A percentile compares a stretch with the other conserved stretches of the same genome.
Evolutionary conservation across 306 rosid genomes (phyloP).

Genomic region (Fragaria nilgerrensis): DNA sequence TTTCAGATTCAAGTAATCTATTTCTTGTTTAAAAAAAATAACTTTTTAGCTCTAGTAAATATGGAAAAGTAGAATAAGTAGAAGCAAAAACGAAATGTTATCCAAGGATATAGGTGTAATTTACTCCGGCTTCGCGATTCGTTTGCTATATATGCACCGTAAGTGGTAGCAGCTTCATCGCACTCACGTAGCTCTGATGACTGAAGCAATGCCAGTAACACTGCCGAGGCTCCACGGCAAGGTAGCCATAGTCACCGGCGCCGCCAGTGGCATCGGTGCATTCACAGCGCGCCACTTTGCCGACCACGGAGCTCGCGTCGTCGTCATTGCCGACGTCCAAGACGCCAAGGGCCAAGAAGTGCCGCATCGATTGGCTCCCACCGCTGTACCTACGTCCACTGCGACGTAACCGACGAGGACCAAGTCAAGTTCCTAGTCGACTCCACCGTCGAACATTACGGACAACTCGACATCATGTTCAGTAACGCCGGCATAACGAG

Average conservation of each 20-base stretch:
- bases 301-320: conserved; percentile 17
- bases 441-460: not conserved
- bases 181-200: too few relatives aligned
- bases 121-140: too few relatives aligned
- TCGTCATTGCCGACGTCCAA: conserved; percentile 24
- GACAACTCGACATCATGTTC: conserved; percentile 26
- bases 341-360: conserved; percentile 12
- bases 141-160: too few relatives aligned
- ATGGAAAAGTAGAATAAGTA: too few relatives aligned
- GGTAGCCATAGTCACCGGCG: conserved; percentile 30
- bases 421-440: not conserved
- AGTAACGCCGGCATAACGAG: conserved; percentile 21
- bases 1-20: too few relatives aligned
- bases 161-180: too few relatives aligned
- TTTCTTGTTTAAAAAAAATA: too few relatives aligned
- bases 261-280: conserved; percentile 25
- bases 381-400: conserved; percentile 12
- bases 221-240: conserved; percentile 14
- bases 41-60: too few relatives aligned
- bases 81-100: too few relatives aligned
- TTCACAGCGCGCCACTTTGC: conserved; percentile 6
- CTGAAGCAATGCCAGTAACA: too few relatives aligned
- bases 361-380: not conserved
- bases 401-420: conserved; percentile 20
- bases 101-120: too few relatives aligned